Evolutionary conservation across 176 grass and related monocot species (phyloP).

Genomic region (Pontederia paniculata): DNA sequence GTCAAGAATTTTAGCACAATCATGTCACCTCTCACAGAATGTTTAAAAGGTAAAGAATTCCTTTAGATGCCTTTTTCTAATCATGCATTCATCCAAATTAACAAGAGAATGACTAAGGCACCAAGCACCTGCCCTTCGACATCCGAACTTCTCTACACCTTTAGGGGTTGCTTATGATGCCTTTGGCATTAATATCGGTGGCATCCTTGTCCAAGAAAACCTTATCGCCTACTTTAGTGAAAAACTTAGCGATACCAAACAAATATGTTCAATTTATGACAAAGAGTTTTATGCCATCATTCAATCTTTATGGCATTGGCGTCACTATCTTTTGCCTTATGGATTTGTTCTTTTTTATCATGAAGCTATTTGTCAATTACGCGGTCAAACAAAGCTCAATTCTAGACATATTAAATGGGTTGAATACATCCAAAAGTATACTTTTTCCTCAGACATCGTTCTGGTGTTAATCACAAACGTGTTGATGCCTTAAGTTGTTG

Average conservation of each 20-base stretch:
- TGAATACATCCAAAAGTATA: neutral
- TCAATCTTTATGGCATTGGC: neutral
- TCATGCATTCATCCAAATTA: neutral
- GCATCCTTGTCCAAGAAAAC: neutral
- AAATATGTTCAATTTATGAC: neutral
- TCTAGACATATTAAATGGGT: neutral
- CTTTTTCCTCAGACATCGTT: neutral
- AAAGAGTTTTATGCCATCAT: neutral
- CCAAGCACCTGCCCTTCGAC: neutral
- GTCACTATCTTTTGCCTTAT: neutral
- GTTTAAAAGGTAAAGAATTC: neutral
- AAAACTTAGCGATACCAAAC: neutral
- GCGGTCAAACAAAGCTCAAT: neutral
- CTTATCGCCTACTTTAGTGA: neutral
- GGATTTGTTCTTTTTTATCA: neutral
- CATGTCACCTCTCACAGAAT: neutral
- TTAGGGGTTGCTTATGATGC: neutral
- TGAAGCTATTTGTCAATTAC: too few species aligned
- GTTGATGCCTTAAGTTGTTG: neutral
- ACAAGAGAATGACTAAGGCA: neutral
- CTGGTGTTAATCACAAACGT: neutral
- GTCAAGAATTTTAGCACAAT: neutral
- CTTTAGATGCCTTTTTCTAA: neutral
- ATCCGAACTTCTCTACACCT: neutral
- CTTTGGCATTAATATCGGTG: neutral